phyloP scores from a whole-genome alignment of 2,329 filamentous ascomycete species.

The Penicillium griseofulvum region DNA sequence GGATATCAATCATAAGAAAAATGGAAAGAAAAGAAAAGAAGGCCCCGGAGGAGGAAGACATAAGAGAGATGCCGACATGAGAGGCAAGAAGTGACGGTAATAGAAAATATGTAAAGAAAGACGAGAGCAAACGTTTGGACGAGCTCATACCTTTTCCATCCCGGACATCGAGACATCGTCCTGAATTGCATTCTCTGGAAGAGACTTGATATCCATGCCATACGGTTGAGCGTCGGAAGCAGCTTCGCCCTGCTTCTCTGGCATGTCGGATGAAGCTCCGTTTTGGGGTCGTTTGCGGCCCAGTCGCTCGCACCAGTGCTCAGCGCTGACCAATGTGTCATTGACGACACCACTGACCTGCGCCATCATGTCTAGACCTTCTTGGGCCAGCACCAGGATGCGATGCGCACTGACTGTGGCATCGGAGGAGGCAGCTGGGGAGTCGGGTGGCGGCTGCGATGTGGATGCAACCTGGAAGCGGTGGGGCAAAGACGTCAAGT shows the following conservation, averaged over 20 bases:
- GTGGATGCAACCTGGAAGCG: conserved; percentile 73
- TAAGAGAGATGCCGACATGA: conserved; percentile 1
- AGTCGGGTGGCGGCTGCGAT: conserved; percentile 36
- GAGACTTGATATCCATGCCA: conserved; percentile 31
- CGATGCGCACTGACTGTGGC: conserved; percentile 64
- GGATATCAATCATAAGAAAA: conserved; percentile 28
- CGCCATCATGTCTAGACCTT: conserved; percentile 90
- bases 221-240: conserved; percentile 17
- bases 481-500: conserved; percentile 79
- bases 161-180: conserved; percentile 40
- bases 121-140: background rate
- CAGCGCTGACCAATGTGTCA: conserved; percentile 84
- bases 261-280: conserved; percentile 21
- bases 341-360: conserved; percentile 87
- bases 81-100: background rate
- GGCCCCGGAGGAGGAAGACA: background rate
- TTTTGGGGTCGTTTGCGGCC: conserved; percentile 50
- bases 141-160: conserved; percentile 29
- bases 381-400: conserved; percentile 80
- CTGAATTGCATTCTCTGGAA: conserved; percentile 14
- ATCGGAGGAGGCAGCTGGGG: conserved; percentile 38
- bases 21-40: conserved; percentile 9
- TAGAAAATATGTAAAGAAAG: conserved; percentile 2
- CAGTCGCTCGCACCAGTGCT: conserved; percentile 82
- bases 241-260: conserved; percentile 21